These are phyloP conservation scores for Serendipita vermifera DNA, from an alignment of 768 basidiomycete genomes.

Conservation along the genomic window DNA sequence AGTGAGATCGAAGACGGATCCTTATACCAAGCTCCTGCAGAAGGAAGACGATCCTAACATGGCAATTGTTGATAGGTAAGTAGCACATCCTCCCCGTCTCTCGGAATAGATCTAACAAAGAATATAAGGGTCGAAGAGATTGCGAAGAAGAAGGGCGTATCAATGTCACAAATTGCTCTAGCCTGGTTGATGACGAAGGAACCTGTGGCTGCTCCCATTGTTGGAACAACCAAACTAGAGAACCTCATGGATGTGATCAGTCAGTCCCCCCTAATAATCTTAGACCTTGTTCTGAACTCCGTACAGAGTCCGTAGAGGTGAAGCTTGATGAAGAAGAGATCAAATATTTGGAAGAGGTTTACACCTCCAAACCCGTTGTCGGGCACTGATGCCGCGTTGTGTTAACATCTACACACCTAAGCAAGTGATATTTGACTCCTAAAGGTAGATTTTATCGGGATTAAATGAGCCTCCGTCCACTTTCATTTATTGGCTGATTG, in stretches of 20 bases:
- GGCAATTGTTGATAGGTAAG: slow-evolving; percentile 25
- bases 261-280: slow-evolving; percentile 12
- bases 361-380: slow-evolving; percentile 15
- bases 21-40: slow-evolving; percentile 20
- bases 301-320: slow-evolving; percentile 13
- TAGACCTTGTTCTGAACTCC: not conserved
- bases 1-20: slow-evolving; percentile 12
- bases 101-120: not conserved
- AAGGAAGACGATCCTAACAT: slow-evolving; percentile 22
- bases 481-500: too few relatives aligned
- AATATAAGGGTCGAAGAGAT: slow-evolving; percentile 26
- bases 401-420: too few relatives aligned
- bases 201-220: slow-evolving; percentile 31
- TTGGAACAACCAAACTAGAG: slow-evolving; percentile 31
- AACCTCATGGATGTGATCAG: slow-evolving; percentile 32
- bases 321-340: slow-evolving; percentile 24
- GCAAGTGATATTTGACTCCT: too few relatives aligned
- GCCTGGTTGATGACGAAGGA: slow-evolving; percentile 30
- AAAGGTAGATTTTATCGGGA: too few relatives aligned
- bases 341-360: slow-evolving; percentile 23
- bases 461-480: too few relatives aligned
- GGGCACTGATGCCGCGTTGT: slow-evolving; percentile 11
- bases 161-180: slow-evolving; percentile 36
- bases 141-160: slow-evolving; percentile 27
- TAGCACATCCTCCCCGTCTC: not conserved